Percentiles rank a stretch among this genome's conserved stretches.
Evolutionary conservation across 225 moss, liverwort and hornwort species (phyloP).

Genomic region (Anthoceros angustus): DNA sequence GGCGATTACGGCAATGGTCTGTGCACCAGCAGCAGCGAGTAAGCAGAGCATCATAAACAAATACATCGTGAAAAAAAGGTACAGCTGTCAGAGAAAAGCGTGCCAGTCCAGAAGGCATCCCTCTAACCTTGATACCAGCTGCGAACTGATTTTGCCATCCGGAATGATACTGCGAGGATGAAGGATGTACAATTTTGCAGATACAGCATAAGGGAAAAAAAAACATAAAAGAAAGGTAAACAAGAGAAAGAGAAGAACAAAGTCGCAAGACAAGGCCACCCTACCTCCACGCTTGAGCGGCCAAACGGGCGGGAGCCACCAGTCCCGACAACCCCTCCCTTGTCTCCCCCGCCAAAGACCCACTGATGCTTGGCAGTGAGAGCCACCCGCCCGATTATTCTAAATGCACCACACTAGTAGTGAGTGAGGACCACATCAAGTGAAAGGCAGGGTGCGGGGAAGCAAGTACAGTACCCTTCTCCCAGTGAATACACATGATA

Average conservation of each 20-base stretch:
- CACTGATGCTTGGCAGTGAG: slow-evolving; percentile 22
- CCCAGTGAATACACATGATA: slow-evolving; percentile 20
- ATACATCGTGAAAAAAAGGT: not conserved
- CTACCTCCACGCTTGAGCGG: slow-evolving; percentile 4
- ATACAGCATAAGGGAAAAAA: too few species aligned
- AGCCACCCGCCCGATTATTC: slow-evolving; percentile 18
- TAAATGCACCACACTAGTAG: slow-evolving; percentile 1
- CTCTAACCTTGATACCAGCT: slow-evolving; percentile 16
- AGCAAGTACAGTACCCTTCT: slow-evolving; percentile 13
- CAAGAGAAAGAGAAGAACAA: too few species aligned
- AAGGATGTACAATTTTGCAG: not conserved
- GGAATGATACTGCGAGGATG: slow-evolving; percentile 11
- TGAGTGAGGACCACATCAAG: not conserved
- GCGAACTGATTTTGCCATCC: slow-evolving; percentile 18
- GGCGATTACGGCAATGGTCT: slow-evolving; percentile 19
- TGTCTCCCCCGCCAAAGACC: slow-evolving; percentile 14
- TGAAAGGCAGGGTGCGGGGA: not conserved
- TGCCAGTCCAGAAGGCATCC: not conserved
- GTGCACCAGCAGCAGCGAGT: not conserved
- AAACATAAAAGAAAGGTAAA: too few species aligned
- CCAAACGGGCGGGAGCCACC: slow-evolving; percentile 5
- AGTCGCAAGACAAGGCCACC: too few species aligned
- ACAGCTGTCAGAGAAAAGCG: not conserved
- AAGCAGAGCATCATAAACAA: not conserved
- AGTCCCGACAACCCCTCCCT: slow-evolving; percentile 9